Conservation (phyloP, 139 green algal species). For the Chlamydomonas sphaeroides region DNA sequence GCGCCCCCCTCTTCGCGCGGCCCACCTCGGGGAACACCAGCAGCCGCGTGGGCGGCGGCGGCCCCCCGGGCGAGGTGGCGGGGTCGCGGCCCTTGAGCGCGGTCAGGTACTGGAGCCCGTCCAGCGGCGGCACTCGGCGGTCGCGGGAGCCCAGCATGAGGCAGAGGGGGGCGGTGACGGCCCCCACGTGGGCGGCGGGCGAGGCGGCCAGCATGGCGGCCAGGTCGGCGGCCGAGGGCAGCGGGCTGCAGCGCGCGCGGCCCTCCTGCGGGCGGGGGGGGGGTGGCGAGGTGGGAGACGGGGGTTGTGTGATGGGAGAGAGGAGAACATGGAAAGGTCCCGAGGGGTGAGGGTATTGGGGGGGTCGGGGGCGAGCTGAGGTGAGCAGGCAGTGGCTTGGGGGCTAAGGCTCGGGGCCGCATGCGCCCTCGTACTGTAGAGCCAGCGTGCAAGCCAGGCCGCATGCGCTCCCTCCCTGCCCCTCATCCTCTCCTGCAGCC, state of each 20-base stretch:
- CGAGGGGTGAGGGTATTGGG: no score
- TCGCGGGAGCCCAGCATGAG: constrained; percentile 91
- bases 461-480: no score
- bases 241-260: constrained; percentile 45
- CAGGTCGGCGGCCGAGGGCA: constrained; percentile 74
- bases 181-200: constrained; percentile 73
- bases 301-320: no score
- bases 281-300: no score
- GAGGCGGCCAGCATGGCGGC: constrained; percentile 69
- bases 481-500: no score
- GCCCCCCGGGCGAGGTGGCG: constrained; percentile 17
- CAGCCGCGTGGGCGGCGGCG: constrained; percentile 46
- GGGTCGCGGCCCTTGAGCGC: constrained; percentile 64
- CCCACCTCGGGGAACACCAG: constrained; percentile 75
- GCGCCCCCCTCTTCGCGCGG: no score
- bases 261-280: constrained; percentile 52
- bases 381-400: no score
- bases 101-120: constrained; percentile 80
- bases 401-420: no score
- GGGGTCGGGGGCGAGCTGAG: no score
- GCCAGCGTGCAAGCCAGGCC: no score
- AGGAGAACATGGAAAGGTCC: no score
- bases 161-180: constrained; percentile 76
- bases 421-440: no score
- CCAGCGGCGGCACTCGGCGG: constrained; percentile 58